Evolutionary conservation across 768 basidiomycete species (phyloP).

Genomic region (Xerocomellus amylosporus): DNA sequence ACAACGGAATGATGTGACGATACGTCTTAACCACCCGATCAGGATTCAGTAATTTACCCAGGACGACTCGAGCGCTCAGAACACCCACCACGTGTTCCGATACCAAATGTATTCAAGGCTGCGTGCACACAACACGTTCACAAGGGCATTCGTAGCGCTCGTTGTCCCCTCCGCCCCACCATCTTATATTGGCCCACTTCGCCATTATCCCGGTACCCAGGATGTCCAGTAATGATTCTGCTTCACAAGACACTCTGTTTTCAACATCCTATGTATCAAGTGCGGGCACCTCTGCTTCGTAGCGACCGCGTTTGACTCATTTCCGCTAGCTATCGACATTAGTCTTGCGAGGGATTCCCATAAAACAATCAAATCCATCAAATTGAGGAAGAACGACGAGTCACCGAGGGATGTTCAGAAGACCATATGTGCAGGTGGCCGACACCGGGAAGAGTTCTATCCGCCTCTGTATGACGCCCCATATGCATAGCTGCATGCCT

Average conservation of each 20-base stretch:
- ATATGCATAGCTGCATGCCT: not conserved
- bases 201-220: not conserved
- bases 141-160: not conserved
- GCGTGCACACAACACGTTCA: not conserved
- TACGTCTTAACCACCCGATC: no score
- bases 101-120: no score
- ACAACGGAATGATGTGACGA: no score
- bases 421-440: not conserved
- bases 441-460: not conserved
- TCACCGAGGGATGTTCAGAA: not conserved
- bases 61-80: no score
- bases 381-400: not conserved
- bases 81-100: no score
- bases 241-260: not conserved
- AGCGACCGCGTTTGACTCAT: not conserved
- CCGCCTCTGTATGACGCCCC: slow-evolving; percentile 7
- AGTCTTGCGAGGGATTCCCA: slow-evolving; percentile 6
- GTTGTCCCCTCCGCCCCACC: not conserved
- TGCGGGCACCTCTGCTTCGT: not conserved
- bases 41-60: no score
- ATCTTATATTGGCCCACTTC: not conserved
- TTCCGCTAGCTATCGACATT: not conserved
- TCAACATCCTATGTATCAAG: slow-evolving; percentile 4
- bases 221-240: not conserved
- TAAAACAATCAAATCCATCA: slow-evolving; percentile 7